phyloP scores from a whole-genome alignment of 2,329 filamentous ascomycete genomes.

The Akanthomyces lecanii region DNA sequence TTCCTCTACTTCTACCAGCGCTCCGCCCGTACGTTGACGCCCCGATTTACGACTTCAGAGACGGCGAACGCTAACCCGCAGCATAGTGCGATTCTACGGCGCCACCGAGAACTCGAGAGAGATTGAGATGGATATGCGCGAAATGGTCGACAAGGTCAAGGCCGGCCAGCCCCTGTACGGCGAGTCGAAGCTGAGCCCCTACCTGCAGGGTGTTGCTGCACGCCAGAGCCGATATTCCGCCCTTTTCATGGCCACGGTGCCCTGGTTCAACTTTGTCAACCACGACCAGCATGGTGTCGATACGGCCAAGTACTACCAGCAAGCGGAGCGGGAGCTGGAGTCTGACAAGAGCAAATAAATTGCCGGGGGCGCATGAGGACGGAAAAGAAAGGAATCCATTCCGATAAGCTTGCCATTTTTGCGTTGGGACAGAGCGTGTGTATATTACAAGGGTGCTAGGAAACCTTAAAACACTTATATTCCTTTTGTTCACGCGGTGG shows the following conservation, averaged over 20 bases:
- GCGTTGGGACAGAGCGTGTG: slow-evolving; percentile 13
- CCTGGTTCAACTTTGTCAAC: slow-evolving; percentile 99
- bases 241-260: slow-evolving; percentile 76
- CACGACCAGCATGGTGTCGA: slow-evolving; percentile 94
- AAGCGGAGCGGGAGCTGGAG: slow-evolving; percentile 91
- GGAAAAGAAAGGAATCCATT: slow-evolving; percentile 1
- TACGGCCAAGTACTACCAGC: slow-evolving; percentile 96
- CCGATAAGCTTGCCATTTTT: not conserved
- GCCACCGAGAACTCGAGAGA: slow-evolving; percentile 89
- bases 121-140: slow-evolving; percentile 91
- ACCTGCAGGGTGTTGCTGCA: slow-evolving; percentile 90
- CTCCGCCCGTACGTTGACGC: slow-evolving; percentile 64
- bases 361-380: not conserved
- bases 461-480: slow-evolving; percentile 5
- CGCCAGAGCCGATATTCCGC: slow-evolving; percentile 90
- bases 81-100: slow-evolving; percentile 86
- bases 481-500: not conserved
- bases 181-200: slow-evolving; percentile 68
- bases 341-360: slow-evolving; percentile 48
- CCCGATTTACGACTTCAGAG: not conserved
- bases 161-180: slow-evolving; percentile 86
- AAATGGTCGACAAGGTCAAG: slow-evolving; percentile 98
- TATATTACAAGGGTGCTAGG: slow-evolving; percentile 14
- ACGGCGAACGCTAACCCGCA: slow-evolving; percentile 10
- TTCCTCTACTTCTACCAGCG: slow-evolving; percentile 83